Evolutionary conservation across 2,329 filamentous ascomycete species (phyloP).

Genomic region (Fusarium sp.): DNA sequence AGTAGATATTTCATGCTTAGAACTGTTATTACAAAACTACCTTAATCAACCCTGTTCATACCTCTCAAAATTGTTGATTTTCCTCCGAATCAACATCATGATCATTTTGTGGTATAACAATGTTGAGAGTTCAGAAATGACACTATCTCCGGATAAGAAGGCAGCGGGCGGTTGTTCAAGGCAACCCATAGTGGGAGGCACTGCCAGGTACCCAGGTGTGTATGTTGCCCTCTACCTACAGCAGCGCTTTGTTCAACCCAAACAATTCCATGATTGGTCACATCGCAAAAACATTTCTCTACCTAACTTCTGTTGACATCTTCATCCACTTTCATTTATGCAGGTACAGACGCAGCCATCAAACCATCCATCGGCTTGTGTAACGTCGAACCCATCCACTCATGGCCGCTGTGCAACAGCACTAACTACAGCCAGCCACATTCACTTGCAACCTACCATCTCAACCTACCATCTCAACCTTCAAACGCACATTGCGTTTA

Average conservation of each 20-base stretch:
- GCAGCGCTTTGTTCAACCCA: background rate
- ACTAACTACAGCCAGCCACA: conserved; percentile 9
- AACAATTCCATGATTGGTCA: background rate
- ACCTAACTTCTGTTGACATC: background rate
- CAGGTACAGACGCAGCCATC: conserved; percentile 16
- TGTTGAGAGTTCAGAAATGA: background rate
- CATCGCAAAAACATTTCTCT: background rate
- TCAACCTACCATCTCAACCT: background rate
- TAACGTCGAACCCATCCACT: background rate
- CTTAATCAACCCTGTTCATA: background rate
- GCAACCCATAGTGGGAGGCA: background rate
- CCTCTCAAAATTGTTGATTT: background rate
- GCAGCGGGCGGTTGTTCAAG: background rate
- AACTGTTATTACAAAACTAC: background rate
- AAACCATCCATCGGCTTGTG: background rate
- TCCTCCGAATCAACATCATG: background rate
- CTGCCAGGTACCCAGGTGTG: background rate
- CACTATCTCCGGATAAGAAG: background rate
- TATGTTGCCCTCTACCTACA: background rate
- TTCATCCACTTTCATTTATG: conserved; percentile 1
- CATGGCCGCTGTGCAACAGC: conserved; percentile 9
- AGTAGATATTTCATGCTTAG: conserved; percentile 7
- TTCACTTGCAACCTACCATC: background rate
- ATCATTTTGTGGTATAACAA: background rate
- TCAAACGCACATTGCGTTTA: background rate